Base-by-base conservation (phyloP, 2,329 filamentous ascomycete species). In the Tetracladium maxilliforme region DNA sequence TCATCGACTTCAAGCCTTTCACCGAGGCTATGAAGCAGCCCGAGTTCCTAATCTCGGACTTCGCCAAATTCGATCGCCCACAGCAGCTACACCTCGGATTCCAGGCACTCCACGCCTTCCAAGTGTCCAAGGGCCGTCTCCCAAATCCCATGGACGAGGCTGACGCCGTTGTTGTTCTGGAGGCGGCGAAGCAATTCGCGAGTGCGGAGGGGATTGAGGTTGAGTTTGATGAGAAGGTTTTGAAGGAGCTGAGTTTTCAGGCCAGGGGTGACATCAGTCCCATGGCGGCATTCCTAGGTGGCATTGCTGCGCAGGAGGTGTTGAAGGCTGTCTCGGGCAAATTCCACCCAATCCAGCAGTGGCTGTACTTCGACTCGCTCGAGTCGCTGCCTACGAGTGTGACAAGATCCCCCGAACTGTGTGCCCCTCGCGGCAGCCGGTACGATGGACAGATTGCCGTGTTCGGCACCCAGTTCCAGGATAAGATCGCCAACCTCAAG, bases 361-460 rank as follows among this genome's bases (percentile, higher is more conserved):
- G 81, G 73, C 66, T 98, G 48, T 95, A 98, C 61, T 92, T 94
- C 41, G 90, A 98, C 52, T 93, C 90, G 2, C 61, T 98, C n/a
- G 90, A 98, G 52, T 93, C 90, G 7, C 64, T 98, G 3, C 87
- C 90, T 2, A 66, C 73, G 3, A 79, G 70, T 10, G 67, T 64
- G 22, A 61, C 67, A 34, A 76, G 90, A 36, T 83, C 77, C 4
- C 80, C 92, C 42, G 84, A 92, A 51, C 64, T 79, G 23, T 98
- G 90, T 66, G 78, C 81, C 51, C 87, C 90, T 18, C 59, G 70
- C 19, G 80, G 79, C 22, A 79, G 76, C 31, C 76, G 90, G 30
- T 98, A 98, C 45, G 90, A 98, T 49, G 90, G 90, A 4, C 90
- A 98, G 47, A 92, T 98, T 44, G 87, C 83, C 3, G 90, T 98